Base-by-base conservation (phyloP, 345 rosid species). In the Gynandropsis gynandra region DNA sequence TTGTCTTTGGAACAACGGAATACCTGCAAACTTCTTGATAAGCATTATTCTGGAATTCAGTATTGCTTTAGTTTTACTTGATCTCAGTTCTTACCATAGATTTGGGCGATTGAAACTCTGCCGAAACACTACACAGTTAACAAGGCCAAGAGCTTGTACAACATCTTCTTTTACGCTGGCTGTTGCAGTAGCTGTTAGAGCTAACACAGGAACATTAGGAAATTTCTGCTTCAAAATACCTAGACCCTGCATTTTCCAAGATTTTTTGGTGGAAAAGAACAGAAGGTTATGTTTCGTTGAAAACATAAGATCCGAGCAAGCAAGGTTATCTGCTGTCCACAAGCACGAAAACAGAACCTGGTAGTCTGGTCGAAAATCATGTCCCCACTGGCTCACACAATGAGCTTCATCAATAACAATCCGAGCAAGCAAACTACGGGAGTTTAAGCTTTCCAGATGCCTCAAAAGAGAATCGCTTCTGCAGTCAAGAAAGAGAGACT, bases 331-430 rank as follows among this genome's bases (percentile, higher is more conserved):
- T 36, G 39, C 37, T 58, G 31, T 31, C 32, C 40, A 52, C 29
- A 65, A 42, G 49, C 62, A 54, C 16, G 42, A 52, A 19, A 59
- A 59, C 39, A 57, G 60, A 75, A 92, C 98, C 98, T 85, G 95
- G 72, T 92, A 92, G 72, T 92, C 98, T 15, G 98, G 96, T 74
- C 98, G 84, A 79, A 90, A 90, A 72, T 90, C 98, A 74, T 90
- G 98, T 34, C 98, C 98, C 98, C 98, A 90, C 71, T 90, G 98
- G 72, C 98, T 90, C 70, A 90, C 96, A 64, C 98, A 90, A 47
- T 90, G 98, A 55, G 98, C 98, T 82, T 90, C 98, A 65, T 90
- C 98, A 70, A 90, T 90, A 44, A 90, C 98, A 71, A 90, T 80
- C 77, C 98, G 81, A 43, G 95, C 81, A 65, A 90, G 96, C 69